These are phyloP conservation scores for Ustilago lituana DNA, from an alignment of 1,284 basidiomycete species.

Conservation along the genomic window DNA sequence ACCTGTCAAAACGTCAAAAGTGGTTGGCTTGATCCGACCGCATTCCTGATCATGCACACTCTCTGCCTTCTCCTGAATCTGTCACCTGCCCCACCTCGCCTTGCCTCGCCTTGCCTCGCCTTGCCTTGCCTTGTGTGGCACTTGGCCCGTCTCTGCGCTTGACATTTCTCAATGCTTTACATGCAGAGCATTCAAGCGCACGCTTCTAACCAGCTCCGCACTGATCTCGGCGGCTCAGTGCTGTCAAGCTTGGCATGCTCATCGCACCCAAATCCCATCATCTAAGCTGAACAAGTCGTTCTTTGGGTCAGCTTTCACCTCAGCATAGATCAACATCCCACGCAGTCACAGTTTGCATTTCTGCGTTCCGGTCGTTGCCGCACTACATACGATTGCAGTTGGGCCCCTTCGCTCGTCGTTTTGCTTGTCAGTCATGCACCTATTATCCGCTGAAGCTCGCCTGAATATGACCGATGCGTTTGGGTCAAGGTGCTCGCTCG, in stretches of 20 bases:
- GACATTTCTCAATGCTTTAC: not conserved
- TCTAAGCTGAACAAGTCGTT: too few species aligned
- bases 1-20: conserved; percentile 4
- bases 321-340: not conserved
- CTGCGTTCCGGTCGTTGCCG: conserved; percentile 13
- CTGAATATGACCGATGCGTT: conserved; percentile 18
- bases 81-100: not conserved
- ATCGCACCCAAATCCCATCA: too few species aligned
- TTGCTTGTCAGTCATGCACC: too few species aligned
- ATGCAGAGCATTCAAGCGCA: too few species aligned
- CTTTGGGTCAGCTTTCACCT: too few species aligned
- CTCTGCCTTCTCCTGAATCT: not conserved
- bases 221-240: too few species aligned
- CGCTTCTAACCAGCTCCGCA: too few species aligned
- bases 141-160: not conserved
- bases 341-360: conserved; percentile 12
- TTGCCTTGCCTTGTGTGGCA: conserved; percentile 1
- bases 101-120: too few species aligned
- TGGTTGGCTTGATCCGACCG: not conserved
- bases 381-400: not conserved
- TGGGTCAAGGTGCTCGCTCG: too few species aligned
- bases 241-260: conserved; percentile 20
- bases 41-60: conserved; percentile 12
- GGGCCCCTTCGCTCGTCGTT: too few species aligned
- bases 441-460: too few species aligned